Conservation (phyloP, 305 asterid species). For the Caryopteris hybrid region DNA sequence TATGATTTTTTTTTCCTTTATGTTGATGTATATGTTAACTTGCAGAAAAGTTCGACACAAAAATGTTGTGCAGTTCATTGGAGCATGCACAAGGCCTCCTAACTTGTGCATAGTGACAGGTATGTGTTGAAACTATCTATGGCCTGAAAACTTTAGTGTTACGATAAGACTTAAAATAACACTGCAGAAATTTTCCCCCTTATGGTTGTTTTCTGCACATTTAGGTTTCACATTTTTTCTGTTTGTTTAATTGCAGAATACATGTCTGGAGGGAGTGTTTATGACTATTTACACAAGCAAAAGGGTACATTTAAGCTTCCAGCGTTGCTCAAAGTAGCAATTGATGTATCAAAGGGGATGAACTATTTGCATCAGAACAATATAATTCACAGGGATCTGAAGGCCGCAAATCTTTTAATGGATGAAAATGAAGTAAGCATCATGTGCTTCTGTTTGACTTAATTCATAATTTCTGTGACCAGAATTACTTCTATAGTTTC, state of each 20-base stretch:
- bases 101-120: conserved; percentile 91
- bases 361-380: conserved; percentile 89
- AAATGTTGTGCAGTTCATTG: conserved; percentile 93
- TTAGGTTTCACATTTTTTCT: conserved; percentile 10
- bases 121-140: conserved; percentile 18
- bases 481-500: not conserved
- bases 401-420: conserved; percentile 90
- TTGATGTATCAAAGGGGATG: conserved; percentile 91
- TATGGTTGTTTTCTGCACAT: not conserved
- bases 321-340: conserved; percentile 71
- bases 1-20: not conserved
- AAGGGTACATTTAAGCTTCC: conserved; percentile 92
- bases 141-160: conserved; percentile 6
- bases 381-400: conserved; percentile 82
- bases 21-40: conserved; percentile 22
- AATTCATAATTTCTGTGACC: not conserved
- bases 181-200: not conserved
- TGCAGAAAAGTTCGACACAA: conserved; percentile 97
- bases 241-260: conserved; percentile 51
- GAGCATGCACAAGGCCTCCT: conserved; percentile 93
- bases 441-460: conserved; percentile 1
- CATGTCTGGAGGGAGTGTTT: conserved; percentile 97
- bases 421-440: conserved; percentile 76
- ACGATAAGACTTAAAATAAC: not conserved
- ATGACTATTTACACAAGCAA: conserved; percentile 90